Conservation (phyloP, 208 protist species). For the Herpetomonas muscarum region DNA sequence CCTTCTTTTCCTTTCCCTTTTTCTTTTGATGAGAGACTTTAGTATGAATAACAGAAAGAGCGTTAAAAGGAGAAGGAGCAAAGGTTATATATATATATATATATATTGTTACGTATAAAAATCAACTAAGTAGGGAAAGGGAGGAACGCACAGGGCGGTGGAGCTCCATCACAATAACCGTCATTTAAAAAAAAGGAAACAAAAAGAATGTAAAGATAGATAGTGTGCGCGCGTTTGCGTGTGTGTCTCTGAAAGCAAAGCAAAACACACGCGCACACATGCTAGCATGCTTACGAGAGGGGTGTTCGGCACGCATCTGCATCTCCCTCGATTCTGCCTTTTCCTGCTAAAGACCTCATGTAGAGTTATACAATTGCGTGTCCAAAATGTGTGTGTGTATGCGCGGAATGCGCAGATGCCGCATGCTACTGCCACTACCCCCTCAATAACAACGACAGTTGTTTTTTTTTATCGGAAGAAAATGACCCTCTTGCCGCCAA, state of each 20-base stretch:
- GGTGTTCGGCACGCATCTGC: too few relatives aligned
- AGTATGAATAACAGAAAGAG: constrained; percentile 3
- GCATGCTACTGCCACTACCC: too few relatives aligned
- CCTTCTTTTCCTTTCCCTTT: not conserved
- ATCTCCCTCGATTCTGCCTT: too few relatives aligned
- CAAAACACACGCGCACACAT: too few relatives aligned
- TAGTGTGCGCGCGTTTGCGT: not conserved
- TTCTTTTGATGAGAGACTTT: constrained; percentile 4
- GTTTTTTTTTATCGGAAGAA: too few relatives aligned
- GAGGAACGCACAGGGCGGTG: not conserved
- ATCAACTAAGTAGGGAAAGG: not conserved
- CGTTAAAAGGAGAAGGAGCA: constrained; percentile 1
- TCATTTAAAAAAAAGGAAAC: constrained; percentile 5
- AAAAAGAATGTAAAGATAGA: not conserved
- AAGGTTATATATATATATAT: constrained; percentile 1
- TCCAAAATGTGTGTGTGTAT: too few relatives aligned
- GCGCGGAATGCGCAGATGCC: too few relatives aligned
- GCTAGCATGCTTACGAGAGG: too few relatives aligned
- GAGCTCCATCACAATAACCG: not conserved
- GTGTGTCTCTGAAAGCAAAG: not conserved
- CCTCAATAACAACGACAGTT: too few relatives aligned
- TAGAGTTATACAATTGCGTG: too few relatives aligned
- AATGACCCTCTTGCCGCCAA: too few relatives aligned
- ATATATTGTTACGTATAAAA: not conserved
- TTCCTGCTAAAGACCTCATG: too few relatives aligned